Evolutionary conservation across 2,329 filamentous ascomycete species (phyloP), one percentile per base, ranked within the genome.

Genomic region (Catunica adiposa): DNA sequence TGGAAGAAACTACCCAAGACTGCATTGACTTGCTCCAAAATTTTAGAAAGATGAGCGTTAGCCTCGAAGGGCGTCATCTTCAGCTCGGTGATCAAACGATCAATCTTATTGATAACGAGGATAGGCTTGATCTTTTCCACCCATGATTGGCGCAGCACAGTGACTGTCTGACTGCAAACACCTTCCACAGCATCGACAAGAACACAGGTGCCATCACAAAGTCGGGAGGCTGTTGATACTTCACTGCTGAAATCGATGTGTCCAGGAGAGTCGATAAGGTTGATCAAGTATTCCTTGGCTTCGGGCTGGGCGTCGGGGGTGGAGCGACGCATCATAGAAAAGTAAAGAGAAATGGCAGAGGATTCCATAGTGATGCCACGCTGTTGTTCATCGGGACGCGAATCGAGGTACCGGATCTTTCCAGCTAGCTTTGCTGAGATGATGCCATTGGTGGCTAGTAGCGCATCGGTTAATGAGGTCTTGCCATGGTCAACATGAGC

Each of bases 291-390:
- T 68, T 98, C 90, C 65, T 88, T 88, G 20, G 84, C 76, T 63
- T 83, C 77, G 0, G 87, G 83, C 14, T 74, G 65, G 4, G 79
- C 79, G 15, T 88, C 82, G 1, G 84, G 82, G 1, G 78, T 73
- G 38, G 79, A 73, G 62, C 87, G 80, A 62, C 89, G 79, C 55
- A 94, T 73, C 77, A 97, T 87, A 37, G 89, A 94, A 68, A 98
- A 98, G 70, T 86, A 94, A 34, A 98, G 75, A 0, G 92, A 97
- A 61, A 98, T 98, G 60, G 92, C 92, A 4, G 90, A 97, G 0
- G 92, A 97, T 68, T 98, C 92, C 92, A 98, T 98, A n/a, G 92
- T 98, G 65, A 98, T 98, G 56, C 92, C 92, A 61, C 92, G 84
- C 15, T 86, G 78, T 70, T 98, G 92, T 68, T 98, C 92, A 69